These are phyloP conservation scores for Aegilops bicornis DNA, from an alignment of 176 grass and related monocot genomes.

Conservation along the genomic window DNA sequence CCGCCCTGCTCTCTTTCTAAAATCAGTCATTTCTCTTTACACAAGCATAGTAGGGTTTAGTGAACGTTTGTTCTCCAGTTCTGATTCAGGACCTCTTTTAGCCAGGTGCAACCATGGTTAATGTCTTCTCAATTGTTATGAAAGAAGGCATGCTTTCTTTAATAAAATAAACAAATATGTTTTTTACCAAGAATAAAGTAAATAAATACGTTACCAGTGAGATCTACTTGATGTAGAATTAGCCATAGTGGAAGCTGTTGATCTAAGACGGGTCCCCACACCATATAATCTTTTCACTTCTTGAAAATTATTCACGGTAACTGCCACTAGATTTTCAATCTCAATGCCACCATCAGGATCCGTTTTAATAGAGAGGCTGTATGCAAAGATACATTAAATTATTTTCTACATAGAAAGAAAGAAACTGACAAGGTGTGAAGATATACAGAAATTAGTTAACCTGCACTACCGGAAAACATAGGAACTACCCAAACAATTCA, in stretches of 20 bases:
- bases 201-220: conserved; percentile 68
- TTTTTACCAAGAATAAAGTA: conserved; percentile 17
- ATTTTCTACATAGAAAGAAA: conserved; percentile 7
- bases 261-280: conserved; percentile 66
- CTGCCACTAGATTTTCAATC: conserved; percentile 79
- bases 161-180: conserved; percentile 18
- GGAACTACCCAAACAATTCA: conserved; percentile 17
- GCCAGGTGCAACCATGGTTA: conserved; percentile 1
- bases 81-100: conserved; percentile 6
- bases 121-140: conserved; percentile 14
- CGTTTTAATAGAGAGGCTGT: conserved; percentile 82
- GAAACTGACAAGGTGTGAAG: not conserved
- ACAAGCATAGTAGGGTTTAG: conserved; percentile 3
- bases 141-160: conserved; percentile 6
- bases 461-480: conserved; percentile 16
- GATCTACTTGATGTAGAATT: conserved; percentile 96
- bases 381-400: conserved; percentile 19
- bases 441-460: not conserved
- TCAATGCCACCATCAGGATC: conserved; percentile 72
- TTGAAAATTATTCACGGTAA: conserved; percentile 72
- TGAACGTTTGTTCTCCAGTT: conserved; percentile 19
- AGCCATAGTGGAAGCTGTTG: conserved; percentile 86
- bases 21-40: not conserved
- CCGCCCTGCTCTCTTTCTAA: conserved; percentile 13
- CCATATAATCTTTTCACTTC: conserved; percentile 93